Base-by-base conservation (phyloP, 2,329 filamentous ascomycete species). In the Lachnellula arida region DNA sequence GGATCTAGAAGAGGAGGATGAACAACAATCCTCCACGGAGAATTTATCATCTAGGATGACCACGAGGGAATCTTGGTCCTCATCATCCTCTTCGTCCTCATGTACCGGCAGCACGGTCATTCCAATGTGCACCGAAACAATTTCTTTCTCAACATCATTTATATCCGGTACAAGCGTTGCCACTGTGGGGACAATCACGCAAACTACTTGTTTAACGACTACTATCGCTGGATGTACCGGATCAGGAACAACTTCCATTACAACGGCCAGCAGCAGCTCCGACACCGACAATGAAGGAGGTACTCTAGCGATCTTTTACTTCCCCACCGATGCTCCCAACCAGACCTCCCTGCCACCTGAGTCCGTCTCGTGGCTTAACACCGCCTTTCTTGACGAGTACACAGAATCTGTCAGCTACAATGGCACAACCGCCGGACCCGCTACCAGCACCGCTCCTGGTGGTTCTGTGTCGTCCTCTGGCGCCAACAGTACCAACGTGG, bases 71-170 rank as follows among this genome's bases (percentile, higher is more conserved):
- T 28, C 28, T 7, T 2, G 7, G 28, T 28, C 28, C 8, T 28
- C 52, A 8, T 44, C 49, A 3, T 47, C 40, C n/a, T 52, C 49
- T 1, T 48, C 43, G 25, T 53, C 49, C 15, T 52, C 54, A 12
- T 56, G 54, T 35, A 56, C 54, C 12, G 44, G 23, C 15, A 44
- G 25, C 2, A 52, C 54, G 8, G 25, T 19, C 4, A 5, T 56
- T 42, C 54, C 54, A 39, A 22, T 53, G 5, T 56, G 54, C 39
- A 56, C 54, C 5, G 17, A 52, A 42, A 56, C 54, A 0, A 15
- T 56, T 15, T 52, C 49, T 42, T 43, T 56, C 32, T 56, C 54
- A 6, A 56, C 54, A 17, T 56, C 49, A 11, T 56, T 52, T 25
- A 51, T 46, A 15, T 49, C 54, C 23, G 54, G n/a, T 6, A 52